phyloP scores from a whole-genome alignment of 140 eudicot species.

The Bidens hawaiensis region DNA sequence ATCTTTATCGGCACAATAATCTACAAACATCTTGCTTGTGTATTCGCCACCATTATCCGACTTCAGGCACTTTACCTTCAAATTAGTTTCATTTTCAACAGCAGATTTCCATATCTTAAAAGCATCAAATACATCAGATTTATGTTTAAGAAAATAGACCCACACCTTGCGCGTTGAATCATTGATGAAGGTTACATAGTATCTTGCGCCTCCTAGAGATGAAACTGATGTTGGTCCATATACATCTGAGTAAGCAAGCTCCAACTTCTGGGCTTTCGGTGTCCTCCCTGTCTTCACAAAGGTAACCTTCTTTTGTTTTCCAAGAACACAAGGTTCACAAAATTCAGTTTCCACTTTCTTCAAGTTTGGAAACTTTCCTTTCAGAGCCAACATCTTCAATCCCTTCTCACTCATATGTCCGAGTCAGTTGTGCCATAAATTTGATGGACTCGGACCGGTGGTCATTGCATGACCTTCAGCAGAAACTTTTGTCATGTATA shows the following conservation, averaged over 20 bases:
- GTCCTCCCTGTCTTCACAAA: background rate
- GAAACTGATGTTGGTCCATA: too few species aligned
- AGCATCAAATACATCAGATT: too few species aligned
- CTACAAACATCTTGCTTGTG: background rate
- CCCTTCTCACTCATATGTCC: background rate
- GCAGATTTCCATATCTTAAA: background rate
- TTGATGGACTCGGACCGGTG: background rate
- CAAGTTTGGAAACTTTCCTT: background rate
- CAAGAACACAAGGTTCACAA: background rate
- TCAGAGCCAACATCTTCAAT: background rate
- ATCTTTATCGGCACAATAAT: background rate
- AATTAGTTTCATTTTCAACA: background rate
- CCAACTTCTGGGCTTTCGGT: background rate
- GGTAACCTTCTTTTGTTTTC: background rate
- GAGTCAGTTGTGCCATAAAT: background rate
- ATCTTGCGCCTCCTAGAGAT: too few species aligned
- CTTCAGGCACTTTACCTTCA: background rate
- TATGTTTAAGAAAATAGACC: background rate
- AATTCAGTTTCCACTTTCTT: background rate
- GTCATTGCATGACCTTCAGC: background rate
- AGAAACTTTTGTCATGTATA: background rate
- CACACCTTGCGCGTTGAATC: too few species aligned
- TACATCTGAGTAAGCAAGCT: too few species aligned
- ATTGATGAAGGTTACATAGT: too few species aligned
- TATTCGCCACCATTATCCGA: background rate